These are phyloP conservation scores for Agapanthus africanus DNA, from an alignment of 106 monocot genomes.

Conservation along the genomic window DNA sequence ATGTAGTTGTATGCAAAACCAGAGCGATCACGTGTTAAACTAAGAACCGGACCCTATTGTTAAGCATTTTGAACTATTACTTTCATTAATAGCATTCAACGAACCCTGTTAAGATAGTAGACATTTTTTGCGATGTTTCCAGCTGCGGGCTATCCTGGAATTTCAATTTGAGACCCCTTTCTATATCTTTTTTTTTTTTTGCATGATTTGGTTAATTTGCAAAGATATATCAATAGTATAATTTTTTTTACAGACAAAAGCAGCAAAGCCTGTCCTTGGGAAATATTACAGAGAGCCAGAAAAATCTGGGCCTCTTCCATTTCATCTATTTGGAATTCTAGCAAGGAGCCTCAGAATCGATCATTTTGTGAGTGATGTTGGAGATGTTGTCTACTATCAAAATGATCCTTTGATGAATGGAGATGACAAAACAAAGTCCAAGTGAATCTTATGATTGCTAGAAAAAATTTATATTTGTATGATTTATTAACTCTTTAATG, in stretches of 20 bases:
- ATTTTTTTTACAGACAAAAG: conserved; percentile 31
- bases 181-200: background rate
- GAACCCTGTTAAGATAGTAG: too few relatives aligned
- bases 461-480: too few relatives aligned
- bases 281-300: conserved; percentile 54
- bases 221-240: background rate
- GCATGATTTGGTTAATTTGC: background rate
- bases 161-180: too few relatives aligned
- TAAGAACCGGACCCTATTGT: too few relatives aligned
- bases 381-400: conserved; percentile 47
- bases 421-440: background rate
- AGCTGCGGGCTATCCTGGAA: too few relatives aligned
- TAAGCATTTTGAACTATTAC: too few relatives aligned
- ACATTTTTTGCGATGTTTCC: too few relatives aligned
- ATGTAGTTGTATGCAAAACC: background rate
- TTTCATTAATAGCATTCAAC: too few relatives aligned
- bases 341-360: conserved; percentile 35
- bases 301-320: conserved; percentile 33
- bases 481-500: too few relatives aligned
- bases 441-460: too few relatives aligned
- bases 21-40: too few relatives aligned
- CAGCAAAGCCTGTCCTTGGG: conserved; percentile 42
- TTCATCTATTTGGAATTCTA: conserved; percentile 30
- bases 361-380: conserved; percentile 36
- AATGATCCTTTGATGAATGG: conserved; percentile 14